Evolutionary conservation across 2,329 filamentous ascomycete genomes (phyloP), one percentile per base, ranked within the genome.

Genomic region (Verticillium alfalfae): DNA sequence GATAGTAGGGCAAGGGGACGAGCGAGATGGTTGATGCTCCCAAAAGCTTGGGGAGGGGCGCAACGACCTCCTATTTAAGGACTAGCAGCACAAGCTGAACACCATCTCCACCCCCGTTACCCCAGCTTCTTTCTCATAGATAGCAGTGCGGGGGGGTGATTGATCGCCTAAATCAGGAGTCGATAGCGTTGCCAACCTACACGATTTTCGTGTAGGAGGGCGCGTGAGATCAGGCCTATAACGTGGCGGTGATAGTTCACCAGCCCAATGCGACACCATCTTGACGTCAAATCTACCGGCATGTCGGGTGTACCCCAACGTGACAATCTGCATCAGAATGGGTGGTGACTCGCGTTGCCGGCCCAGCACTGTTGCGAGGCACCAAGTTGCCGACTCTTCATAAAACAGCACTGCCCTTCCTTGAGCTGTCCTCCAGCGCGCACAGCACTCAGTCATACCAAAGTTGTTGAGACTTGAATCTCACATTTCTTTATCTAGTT

Each of bases 1-100:
- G 12, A 41, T 7, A 10, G n/a, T 1, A 13, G 12, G n/a, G 45
- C n/a, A n/a, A 16, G 9, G 8, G 16, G 39, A 10, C 39, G 16
- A n/a, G 15, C 3, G 39, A n/a, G n/a, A n/a, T 2, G 6, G n/a
- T 45, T 18, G n/a, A 45, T 18, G 39, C 15, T n/a, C n/a, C n/a
- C n/a, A 8, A 5, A 8, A 45, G n/a, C 16, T 45, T 45, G n/a
- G 22, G 22, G 12, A 13, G 56, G 36, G 56, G 56, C 56, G 56
- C 56, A 41, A 41, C 37, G 56, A 58, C 56, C 56, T 58, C 56
- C 56, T 58, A 39, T 58, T 58, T 58, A 39, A 58, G 56, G 56
- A 39, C 37, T 39, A 58, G 56, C 18, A 18, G 45, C 7, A 12
- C 9, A 18, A 52, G 45, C 45, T 52, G 45, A 26, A 5, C 26